Conservation (phyloP, 1,284 basidiomycete genomes). For the Heterobasidion occidentale region DNA sequence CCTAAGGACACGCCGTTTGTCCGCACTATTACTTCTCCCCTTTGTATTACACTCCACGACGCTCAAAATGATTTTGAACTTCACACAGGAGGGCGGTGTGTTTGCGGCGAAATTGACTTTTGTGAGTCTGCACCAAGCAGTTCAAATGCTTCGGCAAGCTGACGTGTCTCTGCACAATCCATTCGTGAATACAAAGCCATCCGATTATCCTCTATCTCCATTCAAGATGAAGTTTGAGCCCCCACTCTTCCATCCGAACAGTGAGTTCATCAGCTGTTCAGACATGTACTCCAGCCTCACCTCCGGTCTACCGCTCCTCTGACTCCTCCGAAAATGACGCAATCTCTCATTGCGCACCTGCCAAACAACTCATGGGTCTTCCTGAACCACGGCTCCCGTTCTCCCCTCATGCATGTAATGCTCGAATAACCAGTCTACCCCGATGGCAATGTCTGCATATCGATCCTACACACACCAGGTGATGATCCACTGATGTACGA, state of each 20-base stretch:
- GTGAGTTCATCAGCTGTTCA: slow-evolving; percentile 38
- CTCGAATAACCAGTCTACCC: slow-evolving; percentile 62
- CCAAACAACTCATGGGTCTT: not conserved
- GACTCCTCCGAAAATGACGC: not conserved
- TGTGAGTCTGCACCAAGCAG: slow-evolving; percentile 40
- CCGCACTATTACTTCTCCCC: slow-evolving; percentile 21
- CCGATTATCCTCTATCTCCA: slow-evolving; percentile 90
- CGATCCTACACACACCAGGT: slow-evolving; percentile 95
- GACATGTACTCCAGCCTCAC: not conserved
- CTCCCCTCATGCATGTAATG: not conserved
- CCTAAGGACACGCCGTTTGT: slow-evolving; percentile 98
- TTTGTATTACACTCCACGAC: not conserved
- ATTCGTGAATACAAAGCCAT: slow-evolving; percentile 45
- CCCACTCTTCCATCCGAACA: slow-evolving; percentile 95
- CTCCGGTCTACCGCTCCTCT: not conserved
- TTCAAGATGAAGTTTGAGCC: slow-evolving; percentile 99
- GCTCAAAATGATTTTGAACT: not conserved
- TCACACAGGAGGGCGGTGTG: slow-evolving; percentile 83
- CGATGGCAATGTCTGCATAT: slow-evolving; percentile 96
- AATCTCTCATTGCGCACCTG: too few relatives aligned
- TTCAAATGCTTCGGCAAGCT: slow-evolving; percentile 3
- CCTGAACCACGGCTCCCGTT: not conserved
- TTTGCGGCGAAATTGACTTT: slow-evolving; percentile 92
- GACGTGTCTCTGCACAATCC: not conserved
- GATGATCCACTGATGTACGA: slow-evolving; percentile 93